Base-by-base conservation (phyloP, 768 basidiomycete genomes). In the Boletus bicolor region DNA sequence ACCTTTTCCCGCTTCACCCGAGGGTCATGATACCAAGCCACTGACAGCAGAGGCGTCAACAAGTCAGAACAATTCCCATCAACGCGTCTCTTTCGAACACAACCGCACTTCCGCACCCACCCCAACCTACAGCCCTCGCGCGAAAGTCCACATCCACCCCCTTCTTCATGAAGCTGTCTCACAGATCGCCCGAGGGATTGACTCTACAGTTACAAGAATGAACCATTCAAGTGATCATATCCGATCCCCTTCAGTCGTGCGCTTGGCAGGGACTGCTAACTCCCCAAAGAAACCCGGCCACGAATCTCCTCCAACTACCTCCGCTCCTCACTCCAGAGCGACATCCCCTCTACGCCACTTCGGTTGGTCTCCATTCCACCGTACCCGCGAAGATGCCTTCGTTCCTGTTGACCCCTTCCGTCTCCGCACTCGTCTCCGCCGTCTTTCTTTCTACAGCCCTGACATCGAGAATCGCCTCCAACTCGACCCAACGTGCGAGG, bases 261-360 rank as follows among this genome's bases (percentile, higher is more conserved):
- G 60, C 45, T 49, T 43, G 10, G 50, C 35, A 47, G 59, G 48
- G 1, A 8, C 8, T 24, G 1, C 28, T 8, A 49, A 35, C 24
- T 49, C 69, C 3, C 53, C 59, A 24, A 64, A 56, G 55, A 67
- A 63, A 53, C 63, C 44, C 8, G 63, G 60, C n/a, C 51, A 57
- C 4, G 70, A 69, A 24, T 68, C 74, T 0, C 66, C 72, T 15
- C 56, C 53, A 11, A 42, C 64, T 19, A 53, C 62, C 5, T 75
- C 76, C 2, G 64, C 65, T 1, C 66, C 75, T 8, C 76, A 70
- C 43, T 77, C 77, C 11, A 75, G 79, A 37, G 68, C 75, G 4
- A 68, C 73, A 0, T 88, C 86, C 1, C 87, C 88, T 0, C 71
- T 87, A 0, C 80, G 85, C 10, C 72, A 84, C 17, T 74, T 88